These are phyloP conservation scores for Colletotrichum tropicicola DNA, from an alignment of 2,329 filamentous ascomycete genomes.

Conservation along the genomic window DNA sequence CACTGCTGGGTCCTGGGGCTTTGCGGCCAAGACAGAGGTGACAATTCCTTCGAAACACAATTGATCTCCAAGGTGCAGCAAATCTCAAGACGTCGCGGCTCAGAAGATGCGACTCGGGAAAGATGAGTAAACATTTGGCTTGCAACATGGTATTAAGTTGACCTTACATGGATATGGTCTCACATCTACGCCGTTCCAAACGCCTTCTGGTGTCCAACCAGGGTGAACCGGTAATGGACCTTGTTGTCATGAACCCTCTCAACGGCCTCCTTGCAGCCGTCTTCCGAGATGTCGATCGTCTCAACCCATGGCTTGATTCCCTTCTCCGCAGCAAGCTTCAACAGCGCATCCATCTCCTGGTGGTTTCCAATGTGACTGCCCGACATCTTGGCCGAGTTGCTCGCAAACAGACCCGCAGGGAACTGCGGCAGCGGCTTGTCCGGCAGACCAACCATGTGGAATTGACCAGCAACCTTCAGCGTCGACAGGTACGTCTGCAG, in stretches of 20 bases:
- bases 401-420: slow-evolving; percentile 50
- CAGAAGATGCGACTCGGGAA: too few relatives aligned
- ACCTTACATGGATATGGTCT: too few relatives aligned
- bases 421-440: slow-evolving; percentile 57
- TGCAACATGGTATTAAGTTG: too few relatives aligned
- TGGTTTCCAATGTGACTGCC: slow-evolving; percentile 69
- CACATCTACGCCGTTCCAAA: slow-evolving; percentile 49
- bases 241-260: slow-evolving; percentile 75
- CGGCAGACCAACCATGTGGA: slow-evolving; percentile 67
- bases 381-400: slow-evolving; percentile 46
- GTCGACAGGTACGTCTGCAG: slow-evolving; percentile 59
- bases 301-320: slow-evolving; percentile 66
- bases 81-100: too few relatives aligned
- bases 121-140: too few relatives aligned
- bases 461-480: slow-evolving; percentile 61
- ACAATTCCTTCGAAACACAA: too few relatives aligned
- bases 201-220: slow-evolving; percentile 73
- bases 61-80: too few relatives aligned
- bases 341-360: slow-evolving; percentile 66
- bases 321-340: slow-evolving; percentile 65
- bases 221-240: slow-evolving; percentile 76
- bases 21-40: too few relatives aligned
- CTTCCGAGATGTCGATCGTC: slow-evolving; percentile 71
- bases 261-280: slow-evolving; percentile 75
- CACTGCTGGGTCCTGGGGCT: too few relatives aligned